Conservation (phyloP, 129 eudicot genomes). For the Tagetes erecta region DNA sequence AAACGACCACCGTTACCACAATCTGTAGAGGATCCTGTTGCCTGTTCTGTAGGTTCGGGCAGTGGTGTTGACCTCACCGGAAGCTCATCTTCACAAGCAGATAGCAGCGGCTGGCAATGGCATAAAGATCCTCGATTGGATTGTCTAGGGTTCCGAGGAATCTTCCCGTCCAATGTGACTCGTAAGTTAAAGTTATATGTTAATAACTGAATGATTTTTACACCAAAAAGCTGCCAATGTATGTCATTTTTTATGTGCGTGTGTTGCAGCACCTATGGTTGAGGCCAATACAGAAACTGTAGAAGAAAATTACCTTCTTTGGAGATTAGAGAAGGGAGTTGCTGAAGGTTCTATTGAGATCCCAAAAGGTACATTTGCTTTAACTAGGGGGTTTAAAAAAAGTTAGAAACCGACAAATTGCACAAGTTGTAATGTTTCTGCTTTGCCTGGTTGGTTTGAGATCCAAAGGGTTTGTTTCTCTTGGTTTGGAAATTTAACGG, state of each 20-base stretch:
- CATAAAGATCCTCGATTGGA: constrained; percentile 69
- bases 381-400: neutral
- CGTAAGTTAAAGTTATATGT: constrained; percentile 42
- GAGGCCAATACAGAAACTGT: constrained; percentile 75
- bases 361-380: constrained; percentile 66
- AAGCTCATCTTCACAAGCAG: constrained; percentile 60
- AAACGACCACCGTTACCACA: constrained; percentile 19
- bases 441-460: too few relatives aligned
- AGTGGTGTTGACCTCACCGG: constrained; percentile 60
- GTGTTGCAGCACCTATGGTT: constrained; percentile 78
- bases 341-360: constrained; percentile 94
- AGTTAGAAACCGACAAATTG: too few relatives aligned
- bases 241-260: neutral
- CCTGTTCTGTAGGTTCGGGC: constrained; percentile 76
- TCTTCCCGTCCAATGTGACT: constrained; percentile 64
- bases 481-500: too few relatives aligned
- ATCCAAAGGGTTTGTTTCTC: too few relatives aligned
- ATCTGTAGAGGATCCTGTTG: constrained; percentile 59
- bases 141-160: constrained; percentile 81
- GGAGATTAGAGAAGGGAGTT: constrained; percentile 94
- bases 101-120: constrained; percentile 72
- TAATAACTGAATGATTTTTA: neutral
- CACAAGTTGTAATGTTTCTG: too few relatives aligned
- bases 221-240: neutral
- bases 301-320: constrained; percentile 69